phyloP scores from a whole-genome alignment of 2,329 filamentous ascomycete species.

The Curvularia sp. region DNA sequence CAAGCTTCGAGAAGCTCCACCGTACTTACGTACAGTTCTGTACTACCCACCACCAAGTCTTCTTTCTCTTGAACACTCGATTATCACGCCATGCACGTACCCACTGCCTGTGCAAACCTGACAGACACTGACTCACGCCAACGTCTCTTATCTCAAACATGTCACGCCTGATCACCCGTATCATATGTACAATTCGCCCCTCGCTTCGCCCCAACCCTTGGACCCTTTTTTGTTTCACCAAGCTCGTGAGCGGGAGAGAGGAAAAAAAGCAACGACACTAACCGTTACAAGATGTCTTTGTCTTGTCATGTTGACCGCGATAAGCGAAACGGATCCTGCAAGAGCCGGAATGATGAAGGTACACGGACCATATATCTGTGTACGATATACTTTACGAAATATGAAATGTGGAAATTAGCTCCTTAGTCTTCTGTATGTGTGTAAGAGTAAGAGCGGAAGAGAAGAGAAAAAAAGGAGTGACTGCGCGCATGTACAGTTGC shows the following conservation, averaged over 20 bases:
- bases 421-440: not conserved
- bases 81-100: constrained; percentile 3
- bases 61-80: not conserved
- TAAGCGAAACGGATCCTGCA: not conserved
- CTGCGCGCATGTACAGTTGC: no score
- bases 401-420: not conserved
- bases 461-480: not conserved
- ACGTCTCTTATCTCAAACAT: constrained; percentile 7
- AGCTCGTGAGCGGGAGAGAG: not conserved
- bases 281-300: not conserved
- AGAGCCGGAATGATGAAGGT: not conserved
- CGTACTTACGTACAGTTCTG: not conserved
- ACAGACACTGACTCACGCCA: not conserved
- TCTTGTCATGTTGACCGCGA: not conserved
- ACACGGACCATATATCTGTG: not conserved
- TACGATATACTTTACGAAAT: not conserved
- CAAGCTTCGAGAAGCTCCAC: not conserved
- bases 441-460: not conserved
- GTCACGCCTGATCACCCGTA: constrained; percentile 7
- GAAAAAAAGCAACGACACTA: not conserved
- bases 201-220: not conserved
- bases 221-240: constrained; percentile 1
- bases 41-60: not conserved
- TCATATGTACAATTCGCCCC: not conserved
- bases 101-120: not conserved